These are phyloP conservation scores for Globisporangium cylindrosporum DNA, from an alignment of 352 stramenopile species.

Conservation along the genomic window DNA sequence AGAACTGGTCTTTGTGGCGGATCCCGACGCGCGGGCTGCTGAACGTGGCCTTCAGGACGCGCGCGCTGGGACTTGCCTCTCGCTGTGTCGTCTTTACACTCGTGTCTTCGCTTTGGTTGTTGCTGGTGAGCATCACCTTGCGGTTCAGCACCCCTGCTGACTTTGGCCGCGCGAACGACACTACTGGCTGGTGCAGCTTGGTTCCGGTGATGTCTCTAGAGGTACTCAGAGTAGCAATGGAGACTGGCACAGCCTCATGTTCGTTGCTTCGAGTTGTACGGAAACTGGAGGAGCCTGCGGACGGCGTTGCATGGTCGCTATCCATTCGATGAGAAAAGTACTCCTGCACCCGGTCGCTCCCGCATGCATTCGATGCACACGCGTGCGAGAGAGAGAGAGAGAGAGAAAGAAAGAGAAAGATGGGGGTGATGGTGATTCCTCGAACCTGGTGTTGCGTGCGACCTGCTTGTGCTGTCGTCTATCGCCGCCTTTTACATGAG, in stretches of 20 bases:
- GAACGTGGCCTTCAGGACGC: slow-evolving; percentile 8
- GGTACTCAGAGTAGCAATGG: neutral
- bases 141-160: slow-evolving; percentile 2
- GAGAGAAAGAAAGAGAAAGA: neutral
- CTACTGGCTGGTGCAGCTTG: neutral
- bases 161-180: slow-evolving; percentile 1
- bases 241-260: neutral
- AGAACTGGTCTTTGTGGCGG: slow-evolving; percentile 14
- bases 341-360: neutral
- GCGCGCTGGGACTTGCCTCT: neutral
- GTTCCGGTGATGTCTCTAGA: neutral
- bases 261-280: neutral
- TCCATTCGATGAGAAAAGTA: neutral
- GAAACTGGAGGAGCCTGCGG: neutral
- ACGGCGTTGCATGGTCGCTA: slow-evolving; percentile 1
- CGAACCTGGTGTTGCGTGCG: neutral
- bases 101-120: neutral
- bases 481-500: neutral
- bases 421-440: neutral
- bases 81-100: neutral
- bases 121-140: neutral
- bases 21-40: slow-evolving; percentile 10
- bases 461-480: neutral
- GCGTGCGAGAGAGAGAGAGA: neutral
- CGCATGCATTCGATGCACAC: slow-evolving; percentile 9